phyloP scores from a whole-genome alignment of 139 green algal genomes.

The Coccomyxa sp. region DNA sequence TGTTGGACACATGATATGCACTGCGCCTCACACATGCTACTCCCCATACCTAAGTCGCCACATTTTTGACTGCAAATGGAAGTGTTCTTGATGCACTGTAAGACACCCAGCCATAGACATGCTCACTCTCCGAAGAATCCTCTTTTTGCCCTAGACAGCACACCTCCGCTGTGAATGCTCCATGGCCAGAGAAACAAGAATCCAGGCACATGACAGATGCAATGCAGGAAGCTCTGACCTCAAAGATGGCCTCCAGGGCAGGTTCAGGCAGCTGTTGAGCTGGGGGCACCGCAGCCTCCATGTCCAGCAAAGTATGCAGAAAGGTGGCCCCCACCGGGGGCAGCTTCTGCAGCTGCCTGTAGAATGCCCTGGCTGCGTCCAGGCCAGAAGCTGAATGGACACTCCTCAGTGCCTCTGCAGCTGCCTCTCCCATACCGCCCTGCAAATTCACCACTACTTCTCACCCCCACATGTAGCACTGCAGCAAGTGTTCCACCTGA shows the following conservation, averaged over 20 bases:
- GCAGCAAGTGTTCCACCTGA: background rate
- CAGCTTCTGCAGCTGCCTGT: conserved; percentile 36
- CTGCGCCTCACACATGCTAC: no score
- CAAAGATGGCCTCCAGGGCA: background rate
- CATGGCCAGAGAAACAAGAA: no score
- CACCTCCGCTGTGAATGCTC: no score
- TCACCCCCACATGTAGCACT: background rate
- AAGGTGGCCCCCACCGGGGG: conserved; percentile 56
- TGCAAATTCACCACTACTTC: background rate
- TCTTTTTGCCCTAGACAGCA: background rate
- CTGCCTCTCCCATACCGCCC: conserved; percentile 48
- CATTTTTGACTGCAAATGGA: background rate
- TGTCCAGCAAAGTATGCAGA: conserved; percentile 39
- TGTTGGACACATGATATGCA: background rate
- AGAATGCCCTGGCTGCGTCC: conserved; percentile 41
- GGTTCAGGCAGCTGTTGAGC: background rate
- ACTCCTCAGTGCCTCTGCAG: conserved; percentile 20
- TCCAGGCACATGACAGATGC: no score
- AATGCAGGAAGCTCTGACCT: background rate
- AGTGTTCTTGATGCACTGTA: background rate
- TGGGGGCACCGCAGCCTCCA: conserved; percentile 34
- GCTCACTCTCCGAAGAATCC: background rate
- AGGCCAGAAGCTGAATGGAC: conserved; percentile 21
- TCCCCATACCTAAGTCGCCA: background rate
- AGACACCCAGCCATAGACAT: background rate